Evolutionary conservation across 2,329 filamentous ascomycete species (phyloP).

Genomic region (Nemania sp.): DNA sequence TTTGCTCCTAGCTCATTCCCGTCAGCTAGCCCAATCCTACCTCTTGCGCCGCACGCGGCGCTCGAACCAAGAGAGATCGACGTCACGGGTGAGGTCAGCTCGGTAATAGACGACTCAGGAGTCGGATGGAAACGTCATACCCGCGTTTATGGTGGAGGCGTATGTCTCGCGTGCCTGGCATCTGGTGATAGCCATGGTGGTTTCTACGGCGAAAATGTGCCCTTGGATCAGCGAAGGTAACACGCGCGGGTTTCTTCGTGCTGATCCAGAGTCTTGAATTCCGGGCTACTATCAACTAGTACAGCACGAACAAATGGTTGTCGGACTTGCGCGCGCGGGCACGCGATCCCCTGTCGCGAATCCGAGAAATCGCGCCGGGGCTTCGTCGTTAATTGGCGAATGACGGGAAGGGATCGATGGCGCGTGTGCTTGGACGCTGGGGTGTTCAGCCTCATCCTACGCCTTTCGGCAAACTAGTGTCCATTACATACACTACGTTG

Average conservation of each 20-base stretch:
- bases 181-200: conserved; percentile 49
- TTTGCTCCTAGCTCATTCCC: conserved; percentile 56
- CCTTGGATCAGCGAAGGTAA: conserved; percentile 54
- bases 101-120: conserved; percentile 51
- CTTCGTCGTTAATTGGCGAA: conserved; percentile 23
- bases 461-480: too few species aligned
- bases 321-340: neutral
- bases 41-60: conserved; percentile 49
- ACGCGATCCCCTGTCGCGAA: conserved; percentile 15
- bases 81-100: conserved; percentile 55
- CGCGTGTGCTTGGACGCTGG: conserved; percentile 2
- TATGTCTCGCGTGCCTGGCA: conserved; percentile 59
- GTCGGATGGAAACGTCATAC: conserved; percentile 61
- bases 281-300: conserved; percentile 6
- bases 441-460: conserved; percentile 19
- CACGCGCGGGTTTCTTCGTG: neutral
- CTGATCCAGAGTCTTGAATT: conserved; percentile 2
- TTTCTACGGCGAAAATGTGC: conserved; percentile 59
- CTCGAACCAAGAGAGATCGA: conserved; percentile 44
- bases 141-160: conserved; percentile 60
- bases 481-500: conserved; percentile 6
- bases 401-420: conserved; percentile 5
- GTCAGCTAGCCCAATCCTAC: conserved; percentile 51
- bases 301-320: conserved; percentile 2
- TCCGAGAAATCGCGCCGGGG: conserved; percentile 1